Conservation (phyloP, 1,139 yeast genomes). For the Hansenula sp. region DNA sequence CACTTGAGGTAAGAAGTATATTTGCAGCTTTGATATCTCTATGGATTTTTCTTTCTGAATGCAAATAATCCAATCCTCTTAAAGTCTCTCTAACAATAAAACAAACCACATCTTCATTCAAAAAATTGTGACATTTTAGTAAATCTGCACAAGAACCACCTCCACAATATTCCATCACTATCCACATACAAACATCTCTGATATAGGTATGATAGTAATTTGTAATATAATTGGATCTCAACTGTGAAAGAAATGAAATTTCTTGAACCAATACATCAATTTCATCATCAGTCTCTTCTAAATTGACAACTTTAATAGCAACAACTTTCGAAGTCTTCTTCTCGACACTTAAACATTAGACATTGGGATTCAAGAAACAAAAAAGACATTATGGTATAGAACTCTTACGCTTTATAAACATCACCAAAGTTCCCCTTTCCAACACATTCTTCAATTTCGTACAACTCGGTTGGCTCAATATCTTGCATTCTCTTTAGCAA, state of each 20-base stretch:
- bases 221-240: constrained; percentile 63
- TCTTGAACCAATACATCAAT: constrained; percentile 67
- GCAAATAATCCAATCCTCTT: constrained; percentile 65
- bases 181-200: constrained; percentile 68
- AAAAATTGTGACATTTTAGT: constrained; percentile 42
- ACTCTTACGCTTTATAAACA: constrained; percentile 57
- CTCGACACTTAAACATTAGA: constrained; percentile 17
- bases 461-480: constrained; percentile 27
- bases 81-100: constrained; percentile 57
- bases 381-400: background rate
- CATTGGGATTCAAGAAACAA: constrained; percentile 3
- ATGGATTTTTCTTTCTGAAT: constrained; percentile 71
- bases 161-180: constrained; percentile 89
- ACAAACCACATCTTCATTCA: constrained; percentile 56
- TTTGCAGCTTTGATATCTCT: constrained; percentile 85
- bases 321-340: constrained; percentile 37
- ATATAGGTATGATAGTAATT: constrained; percentile 60
- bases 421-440: constrained; percentile 89
- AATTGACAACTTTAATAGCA: constrained; percentile 75
- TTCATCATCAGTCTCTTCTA: constrained; percentile 74
- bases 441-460: constrained; percentile 50
- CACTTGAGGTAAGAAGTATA: constrained; percentile 58
- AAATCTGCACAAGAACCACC: constrained; percentile 88
- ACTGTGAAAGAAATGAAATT: constrained; percentile 62
- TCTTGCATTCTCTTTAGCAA: constrained; percentile 1